These are phyloP conservation scores for Ustilago xerochloae DNA, from an alignment of 1,284 basidiomycete genomes.

Conservation along the genomic window DNA sequence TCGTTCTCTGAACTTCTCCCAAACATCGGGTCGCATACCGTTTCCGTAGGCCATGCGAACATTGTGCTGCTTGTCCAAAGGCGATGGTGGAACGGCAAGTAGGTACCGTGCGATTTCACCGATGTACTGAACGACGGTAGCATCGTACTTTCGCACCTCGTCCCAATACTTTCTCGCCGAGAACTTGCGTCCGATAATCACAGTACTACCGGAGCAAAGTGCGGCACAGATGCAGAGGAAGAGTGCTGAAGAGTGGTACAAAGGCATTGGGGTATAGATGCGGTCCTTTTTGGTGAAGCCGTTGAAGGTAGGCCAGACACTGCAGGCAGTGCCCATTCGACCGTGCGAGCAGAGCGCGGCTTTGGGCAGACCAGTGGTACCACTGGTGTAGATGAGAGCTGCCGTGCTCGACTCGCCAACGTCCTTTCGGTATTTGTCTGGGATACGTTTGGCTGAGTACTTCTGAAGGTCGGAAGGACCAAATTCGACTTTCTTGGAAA, in stretches of 20 bases:
- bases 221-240: conserved; percentile 64
- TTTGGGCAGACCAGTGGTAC: conserved; percentile 67
- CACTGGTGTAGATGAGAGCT: conserved; percentile 61
- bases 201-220: conserved; percentile 59
- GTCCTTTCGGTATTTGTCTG: conserved; percentile 45
- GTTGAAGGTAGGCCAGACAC: conserved; percentile 59
- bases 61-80: conserved; percentile 66
- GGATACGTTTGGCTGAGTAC: conserved; percentile 44
- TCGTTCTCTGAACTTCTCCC: conserved; percentile 67
- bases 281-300: conserved; percentile 51
- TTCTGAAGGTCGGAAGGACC: conserved; percentile 48
- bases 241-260: conserved; percentile 64
- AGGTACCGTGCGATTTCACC: conserved; percentile 68
- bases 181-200: conserved; percentile 69
- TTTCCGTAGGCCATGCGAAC: conserved; percentile 69
- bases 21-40: conserved; percentile 68
- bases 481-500: conserved; percentile 40
- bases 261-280: conserved; percentile 69
- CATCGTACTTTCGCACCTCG: conserved; percentile 64
- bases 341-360: conserved; percentile 68
- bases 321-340: conserved; percentile 56
- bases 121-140: conserved; percentile 68
- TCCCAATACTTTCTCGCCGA: conserved; percentile 67
- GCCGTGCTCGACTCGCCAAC: conserved; percentile 46
- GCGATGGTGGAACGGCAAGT: conserved; percentile 64